Evolutionary conservation across 208 protist genomes (phyloP).

Genomic region (Acanthamoeba castellanii): DNA sequence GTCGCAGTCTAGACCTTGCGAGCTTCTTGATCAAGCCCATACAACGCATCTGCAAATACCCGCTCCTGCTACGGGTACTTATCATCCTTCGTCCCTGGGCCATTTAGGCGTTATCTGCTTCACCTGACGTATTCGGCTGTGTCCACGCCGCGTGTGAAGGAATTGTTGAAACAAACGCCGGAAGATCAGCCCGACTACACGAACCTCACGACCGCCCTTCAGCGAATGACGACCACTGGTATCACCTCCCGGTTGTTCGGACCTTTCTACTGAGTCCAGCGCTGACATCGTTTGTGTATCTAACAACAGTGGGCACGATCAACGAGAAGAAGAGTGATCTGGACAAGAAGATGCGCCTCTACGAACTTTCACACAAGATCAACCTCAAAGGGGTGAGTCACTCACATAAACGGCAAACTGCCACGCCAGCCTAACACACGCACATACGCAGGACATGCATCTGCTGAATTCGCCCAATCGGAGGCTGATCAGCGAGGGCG

Average conservation of each 20-base stretch:
- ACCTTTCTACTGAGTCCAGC: background rate
- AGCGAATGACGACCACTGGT: slow-evolving; percentile 29
- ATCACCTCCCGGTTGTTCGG: background rate
- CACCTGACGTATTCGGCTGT: background rate
- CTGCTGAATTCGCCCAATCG: slow-evolving; percentile 14
- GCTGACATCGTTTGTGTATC: background rate
- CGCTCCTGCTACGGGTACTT: slow-evolving; percentile 11
- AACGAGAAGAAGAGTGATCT: slow-evolving; percentile 61
- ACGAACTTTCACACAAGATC: slow-evolving; percentile 52
- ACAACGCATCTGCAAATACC: slow-evolving; percentile 74
- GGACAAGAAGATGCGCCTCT: slow-evolving; percentile 52
- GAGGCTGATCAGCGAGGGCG: slow-evolving; percentile 24
- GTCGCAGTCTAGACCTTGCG: background rate
- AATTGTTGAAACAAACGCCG: slow-evolving; percentile 69
- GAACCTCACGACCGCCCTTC: slow-evolving; percentile 25
- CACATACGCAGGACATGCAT: slow-evolving; percentile 4
- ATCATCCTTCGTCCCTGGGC: background rate
- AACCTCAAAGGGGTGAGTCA: slow-evolving; percentile 26
- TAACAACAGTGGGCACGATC: background rate
- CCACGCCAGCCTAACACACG: background rate
- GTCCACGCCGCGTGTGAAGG: background rate
- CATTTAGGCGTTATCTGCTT: background rate
- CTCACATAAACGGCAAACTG: background rate
- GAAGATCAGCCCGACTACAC: slow-evolving; percentile 53
- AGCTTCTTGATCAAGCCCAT: slow-evolving; percentile 70